A percentile compares a stretch with the other conserved stretches of the same genome.
Conservation (phyloP, 176 grass and related monocot species). For the Rhynchospora breviuscula region DNA sequence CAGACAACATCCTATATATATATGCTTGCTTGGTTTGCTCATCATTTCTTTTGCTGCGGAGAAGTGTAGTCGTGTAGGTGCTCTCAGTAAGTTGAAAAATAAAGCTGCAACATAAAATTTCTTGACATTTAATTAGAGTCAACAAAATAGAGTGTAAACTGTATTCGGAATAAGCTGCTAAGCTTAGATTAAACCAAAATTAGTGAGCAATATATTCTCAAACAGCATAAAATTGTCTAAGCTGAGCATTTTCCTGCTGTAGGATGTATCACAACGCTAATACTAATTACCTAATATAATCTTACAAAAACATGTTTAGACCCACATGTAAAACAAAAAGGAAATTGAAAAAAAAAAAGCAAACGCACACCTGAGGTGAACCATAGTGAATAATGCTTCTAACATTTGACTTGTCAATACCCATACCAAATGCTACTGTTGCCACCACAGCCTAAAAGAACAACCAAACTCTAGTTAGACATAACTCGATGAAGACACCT, state of each 20-base stretch:
- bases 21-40: conserved; percentile 77
- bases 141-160: not conserved
- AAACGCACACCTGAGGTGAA: conserved; percentile 64
- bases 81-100: conserved; percentile 65
- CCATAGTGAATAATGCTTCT: conserved; percentile 96
- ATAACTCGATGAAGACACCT: not conserved
- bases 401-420: conserved; percentile 94
- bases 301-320: not conserved
- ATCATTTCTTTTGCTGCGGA: conserved; percentile 83
- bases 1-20: conserved; percentile 70
- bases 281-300: not conserved
- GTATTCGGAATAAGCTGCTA: conserved; percentile 4
- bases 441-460: conserved; percentile 81
- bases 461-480: conserved; percentile 1
- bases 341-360: not conserved
- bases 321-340: not conserved
- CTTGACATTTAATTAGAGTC: not conserved
- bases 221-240: not conserved
- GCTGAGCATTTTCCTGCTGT: not conserved
- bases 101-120: conserved; percentile 39
- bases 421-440: conserved; percentile 99
- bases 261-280: not conserved
- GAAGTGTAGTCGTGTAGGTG: conserved; percentile 67
- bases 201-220: conserved; percentile 20
- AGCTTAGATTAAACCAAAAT: too few relatives aligned